Conservation (phyloP, 2,329 filamentous ascomycete species). For the Torrubiella hemipterigena region DNA sequence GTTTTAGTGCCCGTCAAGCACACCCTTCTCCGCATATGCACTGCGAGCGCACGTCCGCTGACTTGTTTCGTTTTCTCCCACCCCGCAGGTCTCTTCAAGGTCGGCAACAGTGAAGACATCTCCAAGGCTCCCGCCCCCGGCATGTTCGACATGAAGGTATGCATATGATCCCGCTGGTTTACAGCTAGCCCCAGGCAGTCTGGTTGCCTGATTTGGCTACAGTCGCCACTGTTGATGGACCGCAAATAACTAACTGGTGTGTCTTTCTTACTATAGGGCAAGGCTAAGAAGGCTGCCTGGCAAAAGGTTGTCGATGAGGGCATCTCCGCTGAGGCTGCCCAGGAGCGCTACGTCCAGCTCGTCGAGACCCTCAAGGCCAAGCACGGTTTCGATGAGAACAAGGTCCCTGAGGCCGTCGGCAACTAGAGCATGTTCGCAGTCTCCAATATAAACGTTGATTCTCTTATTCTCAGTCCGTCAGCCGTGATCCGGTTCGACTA, state of each 20-base stretch:
- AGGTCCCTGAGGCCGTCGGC: slow-evolving; percentile 46
- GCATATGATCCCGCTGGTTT: neutral
- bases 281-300: slow-evolving; percentile 74
- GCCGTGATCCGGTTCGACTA: no score
- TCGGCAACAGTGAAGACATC: slow-evolving; percentile 45
- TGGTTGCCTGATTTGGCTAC: no score
- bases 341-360: slow-evolving; percentile 63
- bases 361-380: slow-evolving; percentile 61
- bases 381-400: slow-evolving; percentile 55
- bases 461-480: no score
- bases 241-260: no score
- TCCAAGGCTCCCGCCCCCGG: slow-evolving; percentile 44
- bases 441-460: no score
- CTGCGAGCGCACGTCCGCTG: neutral
- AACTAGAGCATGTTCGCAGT: slow-evolving; percentile 10
- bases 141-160: slow-evolving; percentile 56
- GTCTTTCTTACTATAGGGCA: slow-evolving; percentile 40
- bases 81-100: slow-evolving; percentile 43
- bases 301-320: slow-evolving; percentile 54
- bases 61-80: slow-evolving; percentile 2
- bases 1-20: no score
- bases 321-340: slow-evolving; percentile 51
- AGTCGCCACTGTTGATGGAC: no score
- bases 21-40: neutral
- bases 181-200: no score